Conservation (phyloP, 1,139 yeast species). For the Pneumocystis oryctolagi region DNA sequence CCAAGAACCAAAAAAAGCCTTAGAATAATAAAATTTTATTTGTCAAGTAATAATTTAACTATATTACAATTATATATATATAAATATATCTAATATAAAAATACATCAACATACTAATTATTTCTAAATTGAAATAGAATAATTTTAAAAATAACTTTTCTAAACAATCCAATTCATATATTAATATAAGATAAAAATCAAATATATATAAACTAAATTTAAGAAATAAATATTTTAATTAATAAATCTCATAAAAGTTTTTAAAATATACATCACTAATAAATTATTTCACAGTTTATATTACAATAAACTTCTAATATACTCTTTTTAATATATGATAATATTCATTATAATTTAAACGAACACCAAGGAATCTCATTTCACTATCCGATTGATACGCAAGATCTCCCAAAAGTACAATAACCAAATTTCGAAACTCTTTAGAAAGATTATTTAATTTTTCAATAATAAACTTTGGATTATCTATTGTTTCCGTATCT, state of each 20-base stretch:
- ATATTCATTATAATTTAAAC: conserved; percentile 27
- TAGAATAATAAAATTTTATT: too few species aligned
- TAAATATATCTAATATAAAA: too few species aligned
- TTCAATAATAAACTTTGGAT: background rate
- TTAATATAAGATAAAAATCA: too few species aligned
- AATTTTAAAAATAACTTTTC: too few species aligned
- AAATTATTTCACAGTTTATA: background rate
- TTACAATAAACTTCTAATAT: background rate
- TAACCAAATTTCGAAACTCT: conserved; percentile 6
- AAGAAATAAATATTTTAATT: background rate
- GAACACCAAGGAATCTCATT: conserved; percentile 26
- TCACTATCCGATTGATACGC: conserved; percentile 23
- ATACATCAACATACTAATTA: too few species aligned
- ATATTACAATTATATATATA: too few species aligned
- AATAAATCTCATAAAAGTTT: background rate
- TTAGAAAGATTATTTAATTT: background rate
- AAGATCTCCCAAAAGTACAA: conserved; percentile 19
- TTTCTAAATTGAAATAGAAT: too few species aligned
- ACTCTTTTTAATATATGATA: conserved; percentile 13
- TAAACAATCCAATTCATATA: too few species aligned
- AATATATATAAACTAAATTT: too few species aligned
- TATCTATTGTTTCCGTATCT: background rate
- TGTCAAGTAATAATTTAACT: too few species aligned
- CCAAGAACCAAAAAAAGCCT: too few species aligned
- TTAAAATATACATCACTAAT: background rate